Percentiles rank a stretch among this genome's conserved stretches.
Evolutionary conservation across 345 rosid species (phyloP).

Genomic region (Cardamine resedifolia): DNA sequence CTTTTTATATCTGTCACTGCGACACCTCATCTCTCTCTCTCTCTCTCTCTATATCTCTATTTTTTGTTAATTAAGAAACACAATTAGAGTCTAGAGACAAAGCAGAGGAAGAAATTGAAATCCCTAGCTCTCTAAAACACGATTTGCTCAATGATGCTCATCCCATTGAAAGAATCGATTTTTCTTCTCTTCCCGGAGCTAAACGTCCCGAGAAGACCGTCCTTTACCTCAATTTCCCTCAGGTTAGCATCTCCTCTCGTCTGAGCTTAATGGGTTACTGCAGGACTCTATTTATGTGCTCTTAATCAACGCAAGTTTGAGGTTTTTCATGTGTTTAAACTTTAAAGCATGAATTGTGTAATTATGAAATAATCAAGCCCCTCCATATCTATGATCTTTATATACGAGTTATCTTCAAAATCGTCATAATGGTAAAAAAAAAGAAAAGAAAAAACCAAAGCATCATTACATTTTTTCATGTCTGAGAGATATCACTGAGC

Average conservation of each 20-base stretch:
- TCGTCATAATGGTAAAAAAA: not conserved
- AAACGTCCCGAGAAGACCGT: conserved; percentile 51
- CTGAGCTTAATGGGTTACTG: conserved; percentile 3
- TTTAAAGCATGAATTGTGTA: conserved; percentile 32
- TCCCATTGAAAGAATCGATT: conserved; percentile 66
- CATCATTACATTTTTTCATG: conserved; percentile 28
- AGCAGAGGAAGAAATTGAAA: conserved; percentile 53
- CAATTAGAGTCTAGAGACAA: conserved; percentile 32
- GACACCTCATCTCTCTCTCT: conserved; percentile 26
- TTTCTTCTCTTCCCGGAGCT: conserved; percentile 48
- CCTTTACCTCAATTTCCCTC: conserved; percentile 64
- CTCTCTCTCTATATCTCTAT: conserved; percentile 8
- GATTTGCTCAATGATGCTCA: conserved; percentile 26
- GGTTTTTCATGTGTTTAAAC: conserved; percentile 32
- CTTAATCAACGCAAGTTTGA: conserved; percentile 10
- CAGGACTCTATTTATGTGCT: not conserved
- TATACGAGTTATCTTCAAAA: conserved; percentile 21
- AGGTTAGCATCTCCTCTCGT: conserved; percentile 43
- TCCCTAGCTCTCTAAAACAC: conserved; percentile 45
- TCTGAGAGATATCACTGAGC: conserved; percentile 8
- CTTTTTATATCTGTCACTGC: conserved; percentile 35
- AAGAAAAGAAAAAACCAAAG: not conserved
- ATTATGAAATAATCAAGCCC: not conserved
- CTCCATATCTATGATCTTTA: conserved; percentile 14
- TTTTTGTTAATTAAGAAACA: conserved; percentile 7